Base-by-base conservation (phyloP, 202 grass and related monocot species). In the Elaeis oleifera region DNA sequence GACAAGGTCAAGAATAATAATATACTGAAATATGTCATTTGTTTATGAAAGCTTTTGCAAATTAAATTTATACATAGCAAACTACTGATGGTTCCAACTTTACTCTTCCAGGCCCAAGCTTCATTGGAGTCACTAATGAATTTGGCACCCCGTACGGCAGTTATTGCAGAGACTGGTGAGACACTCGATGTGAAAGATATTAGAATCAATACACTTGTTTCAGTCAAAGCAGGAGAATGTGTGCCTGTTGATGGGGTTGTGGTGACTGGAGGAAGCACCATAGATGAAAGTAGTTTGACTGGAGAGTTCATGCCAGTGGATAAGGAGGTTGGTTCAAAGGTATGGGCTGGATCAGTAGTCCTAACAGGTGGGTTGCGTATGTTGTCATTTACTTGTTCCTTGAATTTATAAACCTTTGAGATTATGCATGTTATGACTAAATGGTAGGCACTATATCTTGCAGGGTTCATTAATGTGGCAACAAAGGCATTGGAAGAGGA, bases 231-330 rank as follows among this genome's bases (percentile, higher is more conserved):
- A 48, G 66, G 66, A n/a, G 53, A 69, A 19, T 14, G 19, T 25
- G 66, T 69, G 27, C 66, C 66, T 22, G 66, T 69, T 49, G 66
- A 69, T 49, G 66, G 66, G 5, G 29, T 49, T 6, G 53, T 69
- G 19, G 66, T 69, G 29, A 24, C 53, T n/a, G 66, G 66, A 7
- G 17, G 24, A 49, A 58, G 66, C 66, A 54, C 66, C 3, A 21
- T 69, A 14, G 66, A 69, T 24, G 66, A 69, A 28, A 56, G 50
- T 49, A 69, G 66, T 27, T 58, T 69, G n/a, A 69, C 66, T 13
- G 66, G 66, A 36, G 66, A 69, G 18, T 69, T 69, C 53, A 44
- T 69, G 66, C 66, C 66, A 18, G 66, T 58, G n/a, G 66, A 49
- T 17, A 69, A 69, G 44, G 21, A 57, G 19, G 56, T 58, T 17